Conservation (phyloP, 2,329 filamentous ascomycete genomes). For the Amauroascus verrucosus region DNA sequence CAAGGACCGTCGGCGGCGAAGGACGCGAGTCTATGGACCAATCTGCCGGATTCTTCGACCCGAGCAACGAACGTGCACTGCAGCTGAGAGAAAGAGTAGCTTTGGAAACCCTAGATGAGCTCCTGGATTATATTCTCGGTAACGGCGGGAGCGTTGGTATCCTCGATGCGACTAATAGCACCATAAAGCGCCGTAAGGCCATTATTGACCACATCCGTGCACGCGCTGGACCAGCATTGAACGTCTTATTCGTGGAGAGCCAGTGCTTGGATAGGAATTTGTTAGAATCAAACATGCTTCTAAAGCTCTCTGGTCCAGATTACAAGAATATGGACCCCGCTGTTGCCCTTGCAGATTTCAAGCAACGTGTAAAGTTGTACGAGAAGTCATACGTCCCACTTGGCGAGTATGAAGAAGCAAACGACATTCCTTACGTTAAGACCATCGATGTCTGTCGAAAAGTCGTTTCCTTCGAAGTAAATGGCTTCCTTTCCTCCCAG, state of each 20-base stretch:
- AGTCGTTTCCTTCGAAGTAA: slow-evolving; percentile 78
- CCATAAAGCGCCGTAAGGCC: slow-evolving; percentile 68
- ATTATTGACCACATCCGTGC: slow-evolving; percentile 74
- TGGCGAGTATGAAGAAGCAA: slow-evolving; percentile 78
- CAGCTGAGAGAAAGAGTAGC: slow-evolving; percentile 84
- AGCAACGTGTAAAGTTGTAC: slow-evolving; percentile 81
- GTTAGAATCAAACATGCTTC: slow-evolving; percentile 89
- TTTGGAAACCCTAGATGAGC: slow-evolving; percentile 81
- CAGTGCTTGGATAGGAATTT: slow-evolving; percentile 77
- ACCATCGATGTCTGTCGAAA: slow-evolving; percentile 98
- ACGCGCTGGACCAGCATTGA: slow-evolving; percentile 71
- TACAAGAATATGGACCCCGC: slow-evolving; percentile 88
- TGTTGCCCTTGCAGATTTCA: slow-evolving; percentile 80
- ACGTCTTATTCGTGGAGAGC: slow-evolving; percentile 90
- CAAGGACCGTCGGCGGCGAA: slow-evolving; percentile 9
- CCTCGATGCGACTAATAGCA: slow-evolving; percentile 95
- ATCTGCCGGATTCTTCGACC: slow-evolving; percentile 88
- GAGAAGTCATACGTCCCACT: slow-evolving; percentile 88
- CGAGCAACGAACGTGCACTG: slow-evolving; percentile 69
- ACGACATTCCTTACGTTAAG: slow-evolving; percentile 89
- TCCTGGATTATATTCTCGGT: slow-evolving; percentile 77
- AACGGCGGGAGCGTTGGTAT: slow-evolving; percentile 84
- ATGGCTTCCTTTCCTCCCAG: slow-evolving; percentile 82
- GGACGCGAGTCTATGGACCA: slow-evolving; percentile 61
- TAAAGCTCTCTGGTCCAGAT: slow-evolving; percentile 91